Evolutionary conservation across 2,329 filamentous ascomycete genomes (phyloP).

Genomic region (Penicillium sclerotigenum): DNA sequence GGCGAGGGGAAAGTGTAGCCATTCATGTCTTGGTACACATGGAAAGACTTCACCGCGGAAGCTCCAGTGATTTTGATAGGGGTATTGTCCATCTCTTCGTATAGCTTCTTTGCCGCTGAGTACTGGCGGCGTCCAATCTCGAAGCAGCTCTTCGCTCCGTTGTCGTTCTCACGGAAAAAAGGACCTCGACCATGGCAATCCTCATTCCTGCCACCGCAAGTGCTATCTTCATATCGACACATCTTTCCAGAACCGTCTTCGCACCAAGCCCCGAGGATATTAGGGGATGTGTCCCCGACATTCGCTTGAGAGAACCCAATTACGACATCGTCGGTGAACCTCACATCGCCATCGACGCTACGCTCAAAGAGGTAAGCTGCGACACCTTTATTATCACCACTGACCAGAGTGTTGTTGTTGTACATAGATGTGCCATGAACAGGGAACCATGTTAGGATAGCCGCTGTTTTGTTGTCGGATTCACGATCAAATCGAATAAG

Average conservation of each 20-base stretch:
- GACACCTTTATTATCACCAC: constrained; percentile 96
- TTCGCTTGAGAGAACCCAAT: constrained; percentile 91
- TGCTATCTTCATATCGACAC: constrained; percentile 66
- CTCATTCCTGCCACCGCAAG: constrained; percentile 57
- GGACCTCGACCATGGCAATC: constrained; percentile 48
- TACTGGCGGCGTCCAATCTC: constrained; percentile 50
- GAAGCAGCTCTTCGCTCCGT: constrained; percentile 49
- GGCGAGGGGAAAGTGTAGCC: constrained; percentile 69
- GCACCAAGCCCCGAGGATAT: constrained; percentile 82
- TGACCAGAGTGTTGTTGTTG: constrained; percentile 84
- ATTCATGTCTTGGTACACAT: constrained; percentile 80
- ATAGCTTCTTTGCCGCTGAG: constrained; percentile 48
- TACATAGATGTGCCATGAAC: constrained; percentile 89
- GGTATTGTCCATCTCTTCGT: constrained; percentile 52
- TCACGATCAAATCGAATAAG: constrained; percentile 73
- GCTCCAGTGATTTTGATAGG: constrained; percentile 51
- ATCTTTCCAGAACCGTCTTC: constrained; percentile 70
- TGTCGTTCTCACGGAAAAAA: constrained; percentile 44
- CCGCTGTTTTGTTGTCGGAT: constrained; percentile 72
- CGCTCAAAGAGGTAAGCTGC: constrained; percentile 82
- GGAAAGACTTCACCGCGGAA: constrained; percentile 71
- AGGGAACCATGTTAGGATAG: constrained; percentile 84
- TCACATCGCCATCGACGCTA: constrained; percentile 54
- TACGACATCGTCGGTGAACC: constrained; percentile 67
- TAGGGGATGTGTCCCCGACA: constrained; percentile 87